Evolutionary conservation across 2,329 filamentous ascomycete species (phyloP), one percentile per base, ranked within the genome.

Genomic region (Fusarium keratoplasticum): DNA sequence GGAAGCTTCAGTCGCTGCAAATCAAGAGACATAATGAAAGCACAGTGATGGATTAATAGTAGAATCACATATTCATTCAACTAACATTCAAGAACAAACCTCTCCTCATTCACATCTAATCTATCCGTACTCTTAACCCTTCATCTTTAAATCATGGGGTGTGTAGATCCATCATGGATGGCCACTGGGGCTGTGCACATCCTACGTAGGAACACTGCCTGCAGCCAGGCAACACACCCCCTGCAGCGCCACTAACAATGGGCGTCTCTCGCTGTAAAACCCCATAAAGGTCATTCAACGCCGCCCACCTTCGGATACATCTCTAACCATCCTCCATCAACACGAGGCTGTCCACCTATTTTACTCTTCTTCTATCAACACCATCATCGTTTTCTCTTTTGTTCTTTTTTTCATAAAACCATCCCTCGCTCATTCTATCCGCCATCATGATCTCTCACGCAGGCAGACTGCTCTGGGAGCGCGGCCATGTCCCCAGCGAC

Each of bases 401-500:
- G 16, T 14, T 64, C 27, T 18, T 25, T 64, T 64, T 25, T 67
- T 64, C 31, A 47, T 33, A 52, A 18, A 42, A 55, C 7, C 2
- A 47, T 27, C 36, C 25, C 44, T 36, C 14, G 13, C 36, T 55
- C 25, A 20, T 47, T 27, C 16, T 13, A 59, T 35, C 25, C 42
- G 14, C 13, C 69, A 66, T 55, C 64, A 79, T 79, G 77, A 61
- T 78, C 50, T 64, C 65, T 40, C 57, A 74, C 42, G 67, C 74
- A 25, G 57, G 65, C 29, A 64, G 54, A 20, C 54, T 70, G 60
- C 71, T 79, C 44, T 52, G 68, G 63, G 84, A 81, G 78, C 82
- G 86, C 73, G 84, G 81, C 67, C 75, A 81, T 61, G 69, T 74
- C 58, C 55, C 67, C 31, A 59, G 33, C 18, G 50, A 66, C 57